Conservation (phyloP, 176 grass and related monocot species). For the Triticum monococcum region DNA sequence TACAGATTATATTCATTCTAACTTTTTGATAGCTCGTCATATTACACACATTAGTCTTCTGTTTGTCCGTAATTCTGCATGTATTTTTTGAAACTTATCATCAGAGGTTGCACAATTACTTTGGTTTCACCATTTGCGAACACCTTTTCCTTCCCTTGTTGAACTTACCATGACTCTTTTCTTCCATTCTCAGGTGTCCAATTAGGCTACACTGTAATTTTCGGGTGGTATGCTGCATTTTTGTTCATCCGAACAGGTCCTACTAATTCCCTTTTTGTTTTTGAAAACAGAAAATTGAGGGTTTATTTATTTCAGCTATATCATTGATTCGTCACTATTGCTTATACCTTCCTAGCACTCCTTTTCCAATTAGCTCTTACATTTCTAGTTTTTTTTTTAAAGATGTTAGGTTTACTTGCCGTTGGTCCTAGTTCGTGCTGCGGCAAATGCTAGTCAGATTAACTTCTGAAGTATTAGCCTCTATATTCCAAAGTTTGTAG, state of each 20-base stretch:
- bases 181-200: conserved; percentile 64
- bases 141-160: conserved; percentile 1
- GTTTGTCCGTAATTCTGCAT: not conserved
- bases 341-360: not conserved
- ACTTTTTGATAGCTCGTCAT: not conserved
- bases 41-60: conserved; percentile 13
- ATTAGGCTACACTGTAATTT: conserved; percentile 88
- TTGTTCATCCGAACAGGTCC: conserved; percentile 90
- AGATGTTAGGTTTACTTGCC: not conserved
- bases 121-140: not conserved
- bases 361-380: not conserved
- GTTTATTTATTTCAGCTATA: not conserved
- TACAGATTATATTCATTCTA: conserved; percentile 7
- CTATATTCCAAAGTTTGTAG: not conserved
- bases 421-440: not conserved
- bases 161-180: not conserved
- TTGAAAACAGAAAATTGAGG: not conserved
- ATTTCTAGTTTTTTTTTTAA: conserved; percentile 25
- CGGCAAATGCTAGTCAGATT: not conserved
- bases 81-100: not conserved
- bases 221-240: conserved; percentile 97
- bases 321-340: conserved; percentile 1
- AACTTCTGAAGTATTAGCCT: not conserved
- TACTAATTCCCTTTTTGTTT: conserved; percentile 8
- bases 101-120: not conserved